These are phyloP conservation scores for Epithemia pelagica DNA, from an alignment of 108 stramenopile genomes.

Conservation along the genomic window DNA sequence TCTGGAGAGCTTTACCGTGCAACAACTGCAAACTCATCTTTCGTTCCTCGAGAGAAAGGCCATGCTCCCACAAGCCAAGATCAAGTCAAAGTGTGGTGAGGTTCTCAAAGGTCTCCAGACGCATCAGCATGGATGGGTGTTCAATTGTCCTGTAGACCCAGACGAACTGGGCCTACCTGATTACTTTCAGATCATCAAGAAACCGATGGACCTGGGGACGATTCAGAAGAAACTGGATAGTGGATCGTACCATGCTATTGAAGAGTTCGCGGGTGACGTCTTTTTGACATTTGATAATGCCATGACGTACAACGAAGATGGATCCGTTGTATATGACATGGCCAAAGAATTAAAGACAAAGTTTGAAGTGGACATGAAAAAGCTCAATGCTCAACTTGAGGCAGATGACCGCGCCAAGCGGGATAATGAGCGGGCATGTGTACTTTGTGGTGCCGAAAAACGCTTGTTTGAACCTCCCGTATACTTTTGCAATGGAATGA, in stretches of 20 bases:
- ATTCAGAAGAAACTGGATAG: constrained; percentile 89
- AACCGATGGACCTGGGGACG: constrained; percentile 97
- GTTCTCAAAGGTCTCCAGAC: constrained; percentile 80
- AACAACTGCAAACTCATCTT: constrained; percentile 88
- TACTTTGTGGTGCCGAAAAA: constrained; percentile 89
- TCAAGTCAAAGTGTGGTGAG: constrained; percentile 73
- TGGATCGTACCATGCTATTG: constrained; percentile 78
- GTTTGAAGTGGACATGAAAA: constrained; percentile 60
- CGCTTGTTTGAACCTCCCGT: constrained; percentile 95
- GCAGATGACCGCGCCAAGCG: constrained; percentile 82
- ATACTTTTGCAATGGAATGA: constrained; percentile 95
- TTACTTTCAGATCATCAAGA: constrained; percentile 92
- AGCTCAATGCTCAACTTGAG: constrained; percentile 67
- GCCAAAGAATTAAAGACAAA: constrained; percentile 82
- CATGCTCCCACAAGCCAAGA: constrained; percentile 55
- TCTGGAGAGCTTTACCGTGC: constrained; percentile 82
- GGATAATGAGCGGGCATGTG: constrained; percentile 89
- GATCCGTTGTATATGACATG: constrained; percentile 67
- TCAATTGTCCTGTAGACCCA: constrained; percentile 91
- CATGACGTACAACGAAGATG: constrained; percentile 91
- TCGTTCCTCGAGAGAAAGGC: constrained; percentile 71
- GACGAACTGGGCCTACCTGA: constrained; percentile 91
- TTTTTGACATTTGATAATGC: constrained; percentile 95
- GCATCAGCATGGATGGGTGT: constrained; percentile 88
- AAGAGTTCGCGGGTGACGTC: constrained; percentile 81